Percentiles rank a stretch among this genome's conserved stretches.
phyloP scores from a whole-genome alignment of 1,139 yeast species.

The Zygosaccharomyces sapae region DNA sequence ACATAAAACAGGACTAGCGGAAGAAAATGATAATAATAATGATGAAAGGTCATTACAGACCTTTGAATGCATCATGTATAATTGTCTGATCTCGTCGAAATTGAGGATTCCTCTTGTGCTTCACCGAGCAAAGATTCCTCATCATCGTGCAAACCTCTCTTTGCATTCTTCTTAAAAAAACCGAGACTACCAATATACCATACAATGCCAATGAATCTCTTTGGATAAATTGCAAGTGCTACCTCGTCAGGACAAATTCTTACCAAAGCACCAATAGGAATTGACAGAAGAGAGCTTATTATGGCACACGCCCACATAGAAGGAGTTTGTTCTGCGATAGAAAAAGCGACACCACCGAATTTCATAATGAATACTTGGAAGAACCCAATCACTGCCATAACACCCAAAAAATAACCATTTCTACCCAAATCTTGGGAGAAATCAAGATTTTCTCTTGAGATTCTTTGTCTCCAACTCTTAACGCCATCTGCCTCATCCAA shows the following conservation, averaged over 20 bases:
- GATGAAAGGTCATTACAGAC: no score
- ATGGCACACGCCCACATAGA: conserved; percentile 89
- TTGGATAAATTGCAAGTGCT: conserved; percentile 60
- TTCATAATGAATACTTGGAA: conserved; percentile 87
- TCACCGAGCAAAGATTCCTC: conserved; percentile 14
- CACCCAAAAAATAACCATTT: conserved; percentile 74
- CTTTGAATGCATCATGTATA: background rate
- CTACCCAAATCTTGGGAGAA: conserved; percentile 76
- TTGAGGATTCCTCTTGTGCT: background rate
- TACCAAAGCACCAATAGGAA: conserved; percentile 73
- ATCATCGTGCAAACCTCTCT: conserved; percentile 9
- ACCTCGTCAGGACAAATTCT: conserved; percentile 81
- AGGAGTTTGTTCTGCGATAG: conserved; percentile 71
- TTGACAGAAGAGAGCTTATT: conserved; percentile 75
- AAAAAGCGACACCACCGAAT: conserved; percentile 95
- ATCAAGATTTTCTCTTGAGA: conserved; percentile 60
- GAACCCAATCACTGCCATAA: conserved; percentile 70
- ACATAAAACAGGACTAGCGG: background rate
- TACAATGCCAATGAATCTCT: conserved; percentile 7
- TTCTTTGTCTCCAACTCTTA: conserved; percentile 51
- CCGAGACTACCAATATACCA: conserved; percentile 8
- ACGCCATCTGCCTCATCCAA: conserved; percentile 83
- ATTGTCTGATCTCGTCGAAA: background rate
- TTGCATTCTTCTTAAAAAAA: conserved; percentile 6
- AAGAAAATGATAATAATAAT: background rate